Base-by-base conservation (phyloP, 2,329 filamentous ascomycete genomes). In the Talaromyces sp. region DNA sequence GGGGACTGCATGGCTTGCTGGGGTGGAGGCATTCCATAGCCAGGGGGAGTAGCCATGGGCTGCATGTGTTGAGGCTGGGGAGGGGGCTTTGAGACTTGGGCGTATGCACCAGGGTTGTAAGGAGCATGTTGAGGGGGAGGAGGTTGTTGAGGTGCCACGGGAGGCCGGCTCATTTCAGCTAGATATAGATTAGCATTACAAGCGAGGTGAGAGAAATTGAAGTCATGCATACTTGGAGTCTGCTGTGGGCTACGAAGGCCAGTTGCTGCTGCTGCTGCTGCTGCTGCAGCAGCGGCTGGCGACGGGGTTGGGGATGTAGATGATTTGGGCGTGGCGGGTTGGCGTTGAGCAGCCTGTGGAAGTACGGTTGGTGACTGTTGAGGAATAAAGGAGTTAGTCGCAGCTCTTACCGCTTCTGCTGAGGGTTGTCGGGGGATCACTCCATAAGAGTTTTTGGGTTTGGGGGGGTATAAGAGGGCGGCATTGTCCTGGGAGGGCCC, bases 191-290 rank as follows among this genome's bases (percentile, higher is more conserved):
- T 40, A 62, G 41, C 29, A 43, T 7, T 19, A 9, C 14, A 14
- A 36, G 9, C 9, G 40, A 17, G 4, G 11, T 37, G 3, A 48
- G 36, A 32, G 32, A n/a, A 22, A 14, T 17, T 17, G 7, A 20
- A 19, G 4, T 5, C 22, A 27, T 45, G 19, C 69, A 55, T 69
- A 73, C 70, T 69, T 52, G 75, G 71, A 27, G 71, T 65, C 46
- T 76, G 71, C 52, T 75, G 74, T 40, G 72, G 74, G 37, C 72
- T 70, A 19, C 76, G 74, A 66, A 80, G 76, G 17, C 74, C 75
- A 49, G 73, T 71, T 32, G 77, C 75, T 2, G 77, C 79, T 8
- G 75, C 77, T 3, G 81, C 80, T 1, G 79, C 79, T 0, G 75
- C 70, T 10, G 80, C 78, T 30, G 74, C 66, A 49, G 77, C 33